Evolutionary conservation across 805 yeast genomes (phyloP).

Genomic region (Spathaspora gorwiae): DNA sequence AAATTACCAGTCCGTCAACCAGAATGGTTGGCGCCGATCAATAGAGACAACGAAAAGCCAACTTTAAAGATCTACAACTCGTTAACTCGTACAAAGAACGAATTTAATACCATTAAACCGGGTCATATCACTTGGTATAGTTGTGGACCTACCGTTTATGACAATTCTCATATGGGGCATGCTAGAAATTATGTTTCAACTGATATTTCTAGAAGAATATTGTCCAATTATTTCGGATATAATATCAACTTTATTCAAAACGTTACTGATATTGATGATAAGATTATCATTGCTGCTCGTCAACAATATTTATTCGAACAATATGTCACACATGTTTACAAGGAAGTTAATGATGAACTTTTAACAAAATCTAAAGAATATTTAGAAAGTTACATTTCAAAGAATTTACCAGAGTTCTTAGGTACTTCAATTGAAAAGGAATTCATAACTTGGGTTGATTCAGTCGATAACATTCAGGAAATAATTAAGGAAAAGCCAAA

Average conservation of each 20-base stretch:
- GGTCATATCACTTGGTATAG: constrained; percentile 87
- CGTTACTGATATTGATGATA: constrained; percentile 98
- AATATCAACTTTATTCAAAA: constrained; percentile 86
- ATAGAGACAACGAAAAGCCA: constrained; percentile 13
- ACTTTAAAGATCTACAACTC: constrained; percentile 71
- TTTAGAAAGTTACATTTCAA: constrained; percentile 45
- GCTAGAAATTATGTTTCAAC: constrained; percentile 95
- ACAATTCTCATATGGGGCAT: constrained; percentile 96
- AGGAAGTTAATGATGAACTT: constrained; percentile 31
- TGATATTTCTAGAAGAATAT: constrained; percentile 85
- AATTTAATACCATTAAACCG: constrained; percentile 64
- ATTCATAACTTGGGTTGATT: constrained; percentile 48
- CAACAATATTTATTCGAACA: constrained; percentile 76
- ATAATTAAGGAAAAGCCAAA: constrained; percentile 66
- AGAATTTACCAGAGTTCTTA: constrained; percentile 48
- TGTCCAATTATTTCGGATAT: constrained; percentile 90
- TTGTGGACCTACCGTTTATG: constrained; percentile 98
- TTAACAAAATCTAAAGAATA: constrained; percentile 36
- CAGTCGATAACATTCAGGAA: constrained; percentile 43
- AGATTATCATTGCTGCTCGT: constrained; percentile 91
- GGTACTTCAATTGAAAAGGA: constrained; percentile 22
- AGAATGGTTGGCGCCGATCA: constrained; percentile 25
- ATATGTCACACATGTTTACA: constrained; percentile 33
- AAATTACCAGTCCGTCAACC: constrained; percentile 33
- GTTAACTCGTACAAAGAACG: constrained; percentile 74